These are phyloP conservation scores for Botrytis medusae DNA, from an alignment of 2,329 filamentous ascomycete genomes.

Conservation along the genomic window DNA sequence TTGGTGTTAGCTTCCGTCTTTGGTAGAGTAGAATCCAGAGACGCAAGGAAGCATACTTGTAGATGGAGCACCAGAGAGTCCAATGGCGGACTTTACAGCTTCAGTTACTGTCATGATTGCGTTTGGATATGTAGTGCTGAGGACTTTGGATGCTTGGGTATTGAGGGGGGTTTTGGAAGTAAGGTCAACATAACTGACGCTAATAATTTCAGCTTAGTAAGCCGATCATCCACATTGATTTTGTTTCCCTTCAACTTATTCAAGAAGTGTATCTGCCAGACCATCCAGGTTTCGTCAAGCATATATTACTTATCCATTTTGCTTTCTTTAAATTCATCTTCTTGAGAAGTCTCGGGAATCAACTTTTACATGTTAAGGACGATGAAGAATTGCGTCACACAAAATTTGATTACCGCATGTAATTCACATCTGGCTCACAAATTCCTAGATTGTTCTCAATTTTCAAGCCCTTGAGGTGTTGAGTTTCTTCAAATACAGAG, in stretches of 20 bases:
- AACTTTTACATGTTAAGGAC: not conserved
- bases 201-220: slow-evolving; percentile 14
- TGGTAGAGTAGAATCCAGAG: slow-evolving; percentile 10
- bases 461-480: not conserved
- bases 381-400: not conserved
- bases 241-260: not conserved
- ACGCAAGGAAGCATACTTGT: slow-evolving; percentile 30
- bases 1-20: slow-evolving; percentile 45
- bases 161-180: slow-evolving; percentile 12
- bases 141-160: not conserved
- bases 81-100: slow-evolving; percentile 49
- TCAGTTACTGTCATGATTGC: slow-evolving; percentile 48
- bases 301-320: not conserved
- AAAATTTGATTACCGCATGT: not conserved
- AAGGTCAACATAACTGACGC: slow-evolving; percentile 1
- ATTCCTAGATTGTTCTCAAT: not conserved
- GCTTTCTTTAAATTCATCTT: not conserved
- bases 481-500: not conserved
- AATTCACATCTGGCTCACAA: not conserved
- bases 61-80: slow-evolving; percentile 42
- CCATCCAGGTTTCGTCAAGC: not conserved
- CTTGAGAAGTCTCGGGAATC: not conserved
- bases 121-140: not conserved
- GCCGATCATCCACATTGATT: not conserved
- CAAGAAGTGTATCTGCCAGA: not conserved